Conservation (phyloP, 169 alveolate species). For the Theileria orientalis region DNA sequence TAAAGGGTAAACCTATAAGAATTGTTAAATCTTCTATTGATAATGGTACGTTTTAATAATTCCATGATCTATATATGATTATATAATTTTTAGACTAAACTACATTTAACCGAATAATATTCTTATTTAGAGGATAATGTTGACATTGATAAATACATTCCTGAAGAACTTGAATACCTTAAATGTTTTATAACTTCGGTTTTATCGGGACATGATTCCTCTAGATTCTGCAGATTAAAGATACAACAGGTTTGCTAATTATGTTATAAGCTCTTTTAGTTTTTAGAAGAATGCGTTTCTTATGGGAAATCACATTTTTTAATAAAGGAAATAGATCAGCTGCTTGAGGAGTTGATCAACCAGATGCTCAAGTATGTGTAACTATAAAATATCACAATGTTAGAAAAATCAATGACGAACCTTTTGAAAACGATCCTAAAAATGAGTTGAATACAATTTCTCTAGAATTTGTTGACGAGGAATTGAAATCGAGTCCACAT, state of each 20-base stretch:
- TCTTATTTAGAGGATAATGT: not conserved
- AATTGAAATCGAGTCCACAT: not conserved
- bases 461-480: not conserved
- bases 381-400: not conserved
- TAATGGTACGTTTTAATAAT: slow-evolving; percentile 17
- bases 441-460: not conserved
- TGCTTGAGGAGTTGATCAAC: slow-evolving; percentile 10
- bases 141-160: not conserved
- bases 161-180: slow-evolving; percentile 3
- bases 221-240: slow-evolving; percentile 8
- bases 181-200: slow-evolving; percentile 25
- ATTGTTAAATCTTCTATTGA: not conserved
- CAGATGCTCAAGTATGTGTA: not conserved
- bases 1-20: not conserved
- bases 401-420: not conserved
- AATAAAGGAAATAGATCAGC: slow-evolving; percentile 21
- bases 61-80: too few relatives aligned
- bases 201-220: slow-evolving; percentile 3
- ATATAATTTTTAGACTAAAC: not conserved
- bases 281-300: slow-evolving; percentile 8
- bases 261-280: not conserved
- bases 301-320: not conserved
- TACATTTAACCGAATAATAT: not conserved
- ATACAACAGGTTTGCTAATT: slow-evolving; percentile 17
- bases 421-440: not conserved